Percentiles rank a stretch among this genome's conserved stretches.
Conservation (phyloP, 208 protist genomes). For the Leishmania lainsoni region DNA sequence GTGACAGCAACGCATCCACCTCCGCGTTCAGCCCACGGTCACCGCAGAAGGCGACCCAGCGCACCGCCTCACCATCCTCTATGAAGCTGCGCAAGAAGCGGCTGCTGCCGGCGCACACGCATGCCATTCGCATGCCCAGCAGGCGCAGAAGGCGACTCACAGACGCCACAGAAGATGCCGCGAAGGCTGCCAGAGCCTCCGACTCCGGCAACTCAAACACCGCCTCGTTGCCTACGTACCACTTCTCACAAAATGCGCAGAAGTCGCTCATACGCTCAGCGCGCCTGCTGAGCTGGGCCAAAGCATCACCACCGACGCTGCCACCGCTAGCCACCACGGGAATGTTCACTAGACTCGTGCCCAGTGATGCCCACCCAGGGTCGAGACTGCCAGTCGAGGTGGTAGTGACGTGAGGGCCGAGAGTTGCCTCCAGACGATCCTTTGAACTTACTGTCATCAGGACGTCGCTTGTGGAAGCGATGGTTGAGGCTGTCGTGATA, state of each 20-base stretch:
- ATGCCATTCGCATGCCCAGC: conserved; percentile 69
- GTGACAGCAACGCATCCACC: conserved; percentile 60
- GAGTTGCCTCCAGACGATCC: conserved; percentile 10
- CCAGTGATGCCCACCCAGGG: conserved; percentile 1
- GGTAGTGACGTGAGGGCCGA: conserved; percentile 4
- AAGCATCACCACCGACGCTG: not conserved
- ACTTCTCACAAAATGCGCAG: conserved; percentile 73
- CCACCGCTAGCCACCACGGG: conserved; percentile 5
- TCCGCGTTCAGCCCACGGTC: conserved; percentile 77
- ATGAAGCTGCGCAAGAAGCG: conserved; percentile 48
- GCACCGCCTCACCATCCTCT: conserved; percentile 32
- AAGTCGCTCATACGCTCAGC: conserved; percentile 83
- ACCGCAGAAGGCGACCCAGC: conserved; percentile 67
- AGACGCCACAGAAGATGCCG: conserved; percentile 51
- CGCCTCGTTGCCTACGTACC: conserved; percentile 62
- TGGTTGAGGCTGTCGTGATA: not conserved
- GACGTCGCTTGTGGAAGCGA: not conserved
- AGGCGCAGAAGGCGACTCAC: conserved; percentile 79
- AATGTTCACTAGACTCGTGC: conserved; percentile 18
- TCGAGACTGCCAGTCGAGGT: not conserved
- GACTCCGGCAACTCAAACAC: conserved; percentile 56
- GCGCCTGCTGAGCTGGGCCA: conserved; percentile 17
- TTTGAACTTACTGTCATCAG: conserved; percentile 3
- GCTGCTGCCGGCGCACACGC: conserved; percentile 54
- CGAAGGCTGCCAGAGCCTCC: conserved; percentile 47